These are phyloP conservation scores for Nakazawaea anatomiae DNA, from an alignment of 805 yeast species.

Conservation along the genomic window DNA sequence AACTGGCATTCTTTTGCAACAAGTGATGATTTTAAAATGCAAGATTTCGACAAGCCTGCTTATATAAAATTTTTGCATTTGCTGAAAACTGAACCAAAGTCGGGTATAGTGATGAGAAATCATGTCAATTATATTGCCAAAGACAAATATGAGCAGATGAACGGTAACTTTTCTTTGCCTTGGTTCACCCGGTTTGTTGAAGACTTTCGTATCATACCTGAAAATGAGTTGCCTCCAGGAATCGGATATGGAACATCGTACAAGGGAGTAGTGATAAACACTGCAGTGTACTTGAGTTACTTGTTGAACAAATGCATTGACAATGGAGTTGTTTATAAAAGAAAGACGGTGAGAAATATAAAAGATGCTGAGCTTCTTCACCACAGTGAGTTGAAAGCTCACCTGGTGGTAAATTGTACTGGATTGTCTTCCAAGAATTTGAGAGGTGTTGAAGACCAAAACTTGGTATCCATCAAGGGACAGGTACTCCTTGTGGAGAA, in stretches of 20 bases:
- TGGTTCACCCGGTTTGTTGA: conserved; percentile 47
- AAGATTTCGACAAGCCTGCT: conserved; percentile 40
- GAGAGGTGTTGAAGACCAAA: conserved; percentile 38
- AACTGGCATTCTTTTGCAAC: conserved; percentile 61
- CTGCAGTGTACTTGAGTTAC: conserved; percentile 50
- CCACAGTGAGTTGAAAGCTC: conserved; percentile 32
- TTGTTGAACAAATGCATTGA: conserved; percentile 38
- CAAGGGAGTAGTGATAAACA: conserved; percentile 54
- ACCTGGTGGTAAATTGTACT: conserved; percentile 50
- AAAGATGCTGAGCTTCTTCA: conserved; percentile 43
- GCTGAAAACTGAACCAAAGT: conserved; percentile 38
- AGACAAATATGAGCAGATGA: conserved; percentile 12
- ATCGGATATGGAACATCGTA: conserved; percentile 38
- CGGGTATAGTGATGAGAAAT: conserved; percentile 37
- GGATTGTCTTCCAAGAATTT: conserved; percentile 44
- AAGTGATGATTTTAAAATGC: conserved; percentile 25
- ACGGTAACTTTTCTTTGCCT: conserved; percentile 22
- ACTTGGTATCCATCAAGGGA: conserved; percentile 51
- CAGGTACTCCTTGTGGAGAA: conserved; percentile 51
- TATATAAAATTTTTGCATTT: conserved; percentile 41
- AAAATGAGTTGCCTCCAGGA: conserved; percentile 29
- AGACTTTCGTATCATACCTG: conserved; percentile 28
- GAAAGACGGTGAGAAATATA: conserved; percentile 36
- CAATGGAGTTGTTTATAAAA: conserved; percentile 41
- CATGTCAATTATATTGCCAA: conserved; percentile 16